Evolutionary conservation across 306 rosid species (phyloP).

Genomic region (Oxytropis ochrocephala): DNA sequence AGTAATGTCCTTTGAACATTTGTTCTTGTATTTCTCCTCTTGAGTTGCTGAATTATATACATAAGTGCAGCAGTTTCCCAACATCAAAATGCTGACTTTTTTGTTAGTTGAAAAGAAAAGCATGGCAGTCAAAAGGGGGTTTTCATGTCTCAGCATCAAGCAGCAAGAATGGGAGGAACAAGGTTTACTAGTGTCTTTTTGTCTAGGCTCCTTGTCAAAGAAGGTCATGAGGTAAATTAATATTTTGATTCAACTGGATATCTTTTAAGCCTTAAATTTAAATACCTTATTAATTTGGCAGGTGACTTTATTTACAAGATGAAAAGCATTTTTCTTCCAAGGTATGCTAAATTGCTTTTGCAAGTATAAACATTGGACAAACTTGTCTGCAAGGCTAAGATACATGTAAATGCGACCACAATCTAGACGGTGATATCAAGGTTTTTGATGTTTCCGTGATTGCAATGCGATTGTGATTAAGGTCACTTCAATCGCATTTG

Average conservation of each 20-base stretch:
- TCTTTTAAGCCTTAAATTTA: neutral
- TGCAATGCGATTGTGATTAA: too few species aligned
- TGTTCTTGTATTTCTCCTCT: neutral
- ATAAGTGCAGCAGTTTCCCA: neutral
- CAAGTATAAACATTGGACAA: conserved; percentile 2
- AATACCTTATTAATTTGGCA: conserved; percentile 30
- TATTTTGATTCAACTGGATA: neutral
- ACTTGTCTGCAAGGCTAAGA: neutral
- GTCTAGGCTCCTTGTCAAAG: conserved; percentile 88
- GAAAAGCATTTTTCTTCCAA: conserved; percentile 86
- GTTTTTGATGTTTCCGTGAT: too few species aligned
- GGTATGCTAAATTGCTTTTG: conserved; percentile 39
- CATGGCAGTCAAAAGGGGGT: conserved; percentile 53
- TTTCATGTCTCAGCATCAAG: conserved; percentile 62
- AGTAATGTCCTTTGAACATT: neutral
- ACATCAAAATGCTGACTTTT: neutral
- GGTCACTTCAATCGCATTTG: too few species aligned
- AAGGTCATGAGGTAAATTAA: conserved; percentile 74
- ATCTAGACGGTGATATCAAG: too few species aligned
- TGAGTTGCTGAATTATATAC: neutral
- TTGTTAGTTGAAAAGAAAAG: conserved; percentile 49
- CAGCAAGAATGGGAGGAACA: conserved; percentile 95
- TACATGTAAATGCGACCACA: neutral
- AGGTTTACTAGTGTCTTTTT: conserved; percentile 86
- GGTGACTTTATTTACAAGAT: conserved; percentile 96